Conservation (phyloP, 2,329 filamentous ascomycete species). For the Trichoderma hamatum region DNA sequence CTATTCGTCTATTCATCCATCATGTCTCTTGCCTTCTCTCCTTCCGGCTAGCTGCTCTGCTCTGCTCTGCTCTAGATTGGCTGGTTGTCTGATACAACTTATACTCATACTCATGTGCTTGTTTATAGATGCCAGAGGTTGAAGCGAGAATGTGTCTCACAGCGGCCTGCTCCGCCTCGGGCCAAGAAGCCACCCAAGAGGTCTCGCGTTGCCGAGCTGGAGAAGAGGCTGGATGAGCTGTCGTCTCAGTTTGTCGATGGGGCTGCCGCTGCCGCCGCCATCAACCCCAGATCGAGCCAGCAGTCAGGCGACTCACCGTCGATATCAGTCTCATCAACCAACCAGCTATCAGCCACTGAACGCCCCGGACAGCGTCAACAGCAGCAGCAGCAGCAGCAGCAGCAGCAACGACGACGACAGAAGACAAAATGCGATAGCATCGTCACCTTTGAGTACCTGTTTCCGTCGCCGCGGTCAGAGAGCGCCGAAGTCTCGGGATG, state of each 20-base stretch:
- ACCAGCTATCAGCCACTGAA: conserved; percentile 6
- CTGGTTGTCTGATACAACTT: not conserved
- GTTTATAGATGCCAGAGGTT: conserved; percentile 50
- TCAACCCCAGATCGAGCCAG: not conserved
- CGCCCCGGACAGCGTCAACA: conserved; percentile 4
- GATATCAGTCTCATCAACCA: not conserved
- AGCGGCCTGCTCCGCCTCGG: conserved; percentile 52
- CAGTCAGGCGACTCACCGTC: not conserved
- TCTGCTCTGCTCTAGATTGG: not conserved
- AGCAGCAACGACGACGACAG: conserved; percentile 16
- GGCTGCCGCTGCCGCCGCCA: conserved; percentile 16
- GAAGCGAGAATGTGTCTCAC: conserved; percentile 50
- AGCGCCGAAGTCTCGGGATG: conserved; percentile 29
- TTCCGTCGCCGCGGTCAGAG: conserved; percentile 37
- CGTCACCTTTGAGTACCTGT: conserved; percentile 42
- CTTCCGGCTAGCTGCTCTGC: not conserved
- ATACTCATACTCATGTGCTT: not conserved
- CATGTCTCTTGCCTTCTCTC: not conserved
- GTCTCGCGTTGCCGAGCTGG: conserved; percentile 54
- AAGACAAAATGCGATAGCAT: conserved; percentile 18
- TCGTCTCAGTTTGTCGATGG: conserved; percentile 48
- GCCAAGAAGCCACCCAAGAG: conserved; percentile 51
- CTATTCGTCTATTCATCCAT: not conserved
- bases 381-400: conserved; percentile 12
- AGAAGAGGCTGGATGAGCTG: conserved; percentile 54